These are phyloP conservation scores for Globisporangium sylvaticum DNA, from an alignment of 352 stramenopile species.

Conservation along the genomic window DNA sequence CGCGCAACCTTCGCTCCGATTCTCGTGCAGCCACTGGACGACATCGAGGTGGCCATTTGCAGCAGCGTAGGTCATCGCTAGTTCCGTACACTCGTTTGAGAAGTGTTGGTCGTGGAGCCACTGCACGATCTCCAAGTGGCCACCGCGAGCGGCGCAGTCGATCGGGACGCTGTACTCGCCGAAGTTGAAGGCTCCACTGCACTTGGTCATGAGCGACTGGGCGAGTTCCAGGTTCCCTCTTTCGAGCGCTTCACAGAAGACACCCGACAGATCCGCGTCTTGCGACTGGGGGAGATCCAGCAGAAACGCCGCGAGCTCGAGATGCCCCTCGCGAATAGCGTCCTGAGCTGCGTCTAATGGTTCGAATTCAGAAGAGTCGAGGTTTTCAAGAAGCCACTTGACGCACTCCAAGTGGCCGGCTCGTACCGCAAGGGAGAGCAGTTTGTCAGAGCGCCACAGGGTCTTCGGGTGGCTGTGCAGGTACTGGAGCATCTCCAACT, in stretches of 20 bases:
- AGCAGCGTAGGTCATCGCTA: background rate
- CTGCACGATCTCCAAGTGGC: background rate
- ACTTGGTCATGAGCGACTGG: no score
- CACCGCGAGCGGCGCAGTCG: background rate
- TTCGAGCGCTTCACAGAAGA: background rate
- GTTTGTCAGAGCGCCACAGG: no score
- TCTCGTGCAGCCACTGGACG: background rate
- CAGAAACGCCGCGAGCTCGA: no score
- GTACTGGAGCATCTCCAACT: constrained; percentile 1
- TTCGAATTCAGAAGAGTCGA: no score
- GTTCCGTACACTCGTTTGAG: background rate
- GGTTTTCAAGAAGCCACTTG: no score
- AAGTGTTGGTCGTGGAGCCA: constrained; percentile 6
- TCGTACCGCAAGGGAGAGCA: no score
- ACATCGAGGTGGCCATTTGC: background rate
- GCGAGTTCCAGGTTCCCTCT: background rate
- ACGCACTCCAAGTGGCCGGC: no score
- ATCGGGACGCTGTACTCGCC: background rate
- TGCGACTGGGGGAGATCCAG: no score
- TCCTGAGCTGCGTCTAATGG: no score
- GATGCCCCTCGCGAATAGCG: no score
- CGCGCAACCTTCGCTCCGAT: background rate
- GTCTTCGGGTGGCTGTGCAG: background rate
- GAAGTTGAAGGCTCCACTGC: background rate
- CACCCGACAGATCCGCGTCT: no score